Base-by-base conservation (phyloP, 495 filamentous ascomycete species). In the Xylaria cubensis region DNA sequence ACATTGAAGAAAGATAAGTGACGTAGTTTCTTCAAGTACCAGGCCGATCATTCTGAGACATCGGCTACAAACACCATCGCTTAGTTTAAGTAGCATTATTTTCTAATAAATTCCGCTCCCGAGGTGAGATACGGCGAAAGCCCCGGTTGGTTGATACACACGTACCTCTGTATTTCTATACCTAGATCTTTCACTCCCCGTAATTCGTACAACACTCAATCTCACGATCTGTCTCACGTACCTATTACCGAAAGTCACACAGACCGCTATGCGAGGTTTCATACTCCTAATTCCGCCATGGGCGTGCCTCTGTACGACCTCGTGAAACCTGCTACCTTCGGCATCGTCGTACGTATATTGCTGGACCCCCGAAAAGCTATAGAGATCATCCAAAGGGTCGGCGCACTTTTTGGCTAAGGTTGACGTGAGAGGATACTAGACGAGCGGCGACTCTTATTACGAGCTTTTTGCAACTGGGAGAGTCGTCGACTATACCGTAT, bases 241-340 rank as follows among this genome's bases (percentile, higher is more conserved):
- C 56, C 56, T 59, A 15, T 6, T n/a, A 36, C 36, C 10, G 17
- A 61, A 41, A 56, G 53, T 21, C 58, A 36, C 58, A 19, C 13
- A 34, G 34, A 21, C 32, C 1, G 39, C 39, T 19, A 21, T 32
- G 19, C 58, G 32, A 19, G 21, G 58, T n/a, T 61, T 19, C 17
- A 5, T 19, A 39, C 6, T 39, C 32, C 48, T 46, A 53, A 68
- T 44, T 44, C 36, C 65, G 65, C 51, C 36, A 58, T 48, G 17
- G 7, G 65, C 19, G 21, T 21, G 41, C 36, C 34, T 44, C 50
- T 3, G 64, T 53, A 46, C 29, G 29, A 67, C 46, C 9, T 3
- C 48, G 29, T 58, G 50, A 34, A 50, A 67, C 44, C 50, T 67
- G 24, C 65, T 29, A 10, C 5, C 48, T 36, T 53, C 36, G 48